Conservation (phyloP, 225 moss, liverwort and hornwort species). For the Bryoerythrophyllum caledonicum region DNA sequence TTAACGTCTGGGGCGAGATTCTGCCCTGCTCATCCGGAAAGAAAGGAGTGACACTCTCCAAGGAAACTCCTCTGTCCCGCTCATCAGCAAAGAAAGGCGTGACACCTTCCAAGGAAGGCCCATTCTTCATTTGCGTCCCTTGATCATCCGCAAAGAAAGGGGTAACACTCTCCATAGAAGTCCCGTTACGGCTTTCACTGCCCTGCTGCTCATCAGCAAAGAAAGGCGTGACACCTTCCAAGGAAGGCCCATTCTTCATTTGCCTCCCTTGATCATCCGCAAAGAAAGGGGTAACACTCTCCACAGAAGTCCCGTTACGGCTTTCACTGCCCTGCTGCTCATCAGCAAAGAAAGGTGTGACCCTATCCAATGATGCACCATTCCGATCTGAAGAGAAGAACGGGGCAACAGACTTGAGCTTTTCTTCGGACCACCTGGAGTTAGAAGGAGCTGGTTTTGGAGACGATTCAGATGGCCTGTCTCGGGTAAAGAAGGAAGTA, state of each 20-base stretch:
- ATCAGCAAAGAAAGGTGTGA: conserved; percentile 32
- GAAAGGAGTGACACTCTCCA: conserved; percentile 18
- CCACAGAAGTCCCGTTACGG: background rate
- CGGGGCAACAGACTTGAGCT: conserved; percentile 33
- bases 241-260: conserved; percentile 4
- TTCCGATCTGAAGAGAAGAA: conserved; percentile 41
- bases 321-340: conserved; percentile 12
- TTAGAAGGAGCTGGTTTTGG: conserved; percentile 11
- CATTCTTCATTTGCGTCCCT: background rate
- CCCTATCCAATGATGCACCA: background rate
- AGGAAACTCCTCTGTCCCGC: background rate
- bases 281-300: conserved; percentile 30
- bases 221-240: conserved; percentile 24
- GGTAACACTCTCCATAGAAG: background rate
- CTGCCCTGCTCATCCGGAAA: conserved; percentile 29
- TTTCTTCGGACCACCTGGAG: conserved; percentile 23
- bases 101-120: background rate
- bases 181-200: background rate
- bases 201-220: conserved; percentile 28
- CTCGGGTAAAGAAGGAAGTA: conserved; percentile 36
- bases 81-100: conserved; percentile 24
- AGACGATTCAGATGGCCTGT: conserved; percentile 11
- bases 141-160: conserved; percentile 40
- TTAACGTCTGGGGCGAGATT: conserved; percentile 17
- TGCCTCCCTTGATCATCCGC: conserved; percentile 20